Conservation (phyloP, 1,284 basidiomycete genomes). For the Vanrija sp. region DNA sequence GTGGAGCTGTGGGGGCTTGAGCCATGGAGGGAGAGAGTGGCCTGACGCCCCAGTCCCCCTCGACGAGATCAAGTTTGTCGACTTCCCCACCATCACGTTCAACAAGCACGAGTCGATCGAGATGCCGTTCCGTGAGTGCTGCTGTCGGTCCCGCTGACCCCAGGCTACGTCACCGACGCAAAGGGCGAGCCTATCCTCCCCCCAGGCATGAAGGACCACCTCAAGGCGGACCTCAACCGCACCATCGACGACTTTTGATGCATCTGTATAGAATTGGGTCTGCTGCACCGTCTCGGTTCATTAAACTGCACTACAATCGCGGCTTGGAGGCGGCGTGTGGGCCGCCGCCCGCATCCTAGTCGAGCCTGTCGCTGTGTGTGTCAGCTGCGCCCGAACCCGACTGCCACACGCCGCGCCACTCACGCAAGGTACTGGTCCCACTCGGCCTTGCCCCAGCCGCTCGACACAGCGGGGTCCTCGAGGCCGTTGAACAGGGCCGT, state of each 20-base stretch:
- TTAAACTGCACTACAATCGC: too few relatives aligned
- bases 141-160: neutral
- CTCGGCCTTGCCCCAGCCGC: slow-evolving; percentile 75
- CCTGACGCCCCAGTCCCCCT: slow-evolving; percentile 55
- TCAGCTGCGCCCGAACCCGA: neutral
- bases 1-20: neutral
- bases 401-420: slow-evolving; percentile 6
- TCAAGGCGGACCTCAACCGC: slow-evolving; percentile 80
- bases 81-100: slow-evolving; percentile 81
- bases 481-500: slow-evolving; percentile 83
- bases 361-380: slow-evolving; percentile 10
- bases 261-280: too few relatives aligned
- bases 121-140: slow-evolving; percentile 80
- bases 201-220: slow-evolving; percentile 77
- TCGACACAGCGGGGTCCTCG: slow-evolving; percentile 70
- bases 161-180: slow-evolving; percentile 51
- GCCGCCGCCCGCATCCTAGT: neutral
- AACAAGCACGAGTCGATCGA: slow-evolving; percentile 79
- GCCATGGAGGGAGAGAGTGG: neutral
- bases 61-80: slow-evolving; percentile 67
- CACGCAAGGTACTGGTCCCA: slow-evolving; percentile 74
- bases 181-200: slow-evolving; percentile 67
- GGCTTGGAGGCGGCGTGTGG: too few relatives aligned
- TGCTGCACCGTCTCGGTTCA: too few relatives aligned
- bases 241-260: slow-evolving; percentile 61